A percentile compares a stretch with the other conserved stretches of the same genome.
These are phyloP conservation scores for Trametes meyenii DNA, from an alignment of 768 basidiomycete species.

Conservation along the genomic window DNA sequence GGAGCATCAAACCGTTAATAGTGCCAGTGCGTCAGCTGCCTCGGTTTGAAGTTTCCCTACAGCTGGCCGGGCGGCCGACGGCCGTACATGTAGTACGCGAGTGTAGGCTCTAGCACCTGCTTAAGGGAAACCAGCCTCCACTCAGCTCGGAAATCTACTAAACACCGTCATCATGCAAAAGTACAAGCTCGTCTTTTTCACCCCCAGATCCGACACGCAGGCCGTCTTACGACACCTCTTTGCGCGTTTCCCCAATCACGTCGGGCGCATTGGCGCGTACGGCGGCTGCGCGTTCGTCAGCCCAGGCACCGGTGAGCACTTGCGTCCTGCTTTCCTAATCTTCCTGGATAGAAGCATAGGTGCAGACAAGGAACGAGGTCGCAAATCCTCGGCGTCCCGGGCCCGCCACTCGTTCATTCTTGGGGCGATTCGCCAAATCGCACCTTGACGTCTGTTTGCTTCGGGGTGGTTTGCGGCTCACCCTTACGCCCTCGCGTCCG, in stretches of 20 bases:
- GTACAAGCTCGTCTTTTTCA: slow-evolving; percentile 60
- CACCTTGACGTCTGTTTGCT: background rate
- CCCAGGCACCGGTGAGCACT: slow-evolving; percentile 48
- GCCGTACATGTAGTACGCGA: background rate
- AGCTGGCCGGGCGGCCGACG: too few relatives aligned
- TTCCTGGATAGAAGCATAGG: too few relatives aligned
- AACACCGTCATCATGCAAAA: slow-evolving; percentile 23
- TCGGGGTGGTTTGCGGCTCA: background rate
- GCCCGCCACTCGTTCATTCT: background rate
- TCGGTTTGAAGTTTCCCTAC: too few relatives aligned
- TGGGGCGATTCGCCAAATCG: background rate
- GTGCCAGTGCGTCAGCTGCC: too few relatives aligned
- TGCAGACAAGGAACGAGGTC: too few relatives aligned
- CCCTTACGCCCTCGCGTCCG: background rate
- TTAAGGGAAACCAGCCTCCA: too few relatives aligned
- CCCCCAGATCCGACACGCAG: slow-evolving; percentile 45
- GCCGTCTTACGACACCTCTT: slow-evolving; percentile 50
- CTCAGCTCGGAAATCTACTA: background rate
- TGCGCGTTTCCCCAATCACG: slow-evolving; percentile 42
- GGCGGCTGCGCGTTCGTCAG: slow-evolving; percentile 57
- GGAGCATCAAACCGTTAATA: background rate
- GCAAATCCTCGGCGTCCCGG: too few relatives aligned
- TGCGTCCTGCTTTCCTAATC: too few relatives aligned
- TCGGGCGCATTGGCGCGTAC: slow-evolving; percentile 58
- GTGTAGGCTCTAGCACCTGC: background rate